Conservation (phyloP, 73 alveolate genomes). For the Blepharisma japonicum region DNA sequence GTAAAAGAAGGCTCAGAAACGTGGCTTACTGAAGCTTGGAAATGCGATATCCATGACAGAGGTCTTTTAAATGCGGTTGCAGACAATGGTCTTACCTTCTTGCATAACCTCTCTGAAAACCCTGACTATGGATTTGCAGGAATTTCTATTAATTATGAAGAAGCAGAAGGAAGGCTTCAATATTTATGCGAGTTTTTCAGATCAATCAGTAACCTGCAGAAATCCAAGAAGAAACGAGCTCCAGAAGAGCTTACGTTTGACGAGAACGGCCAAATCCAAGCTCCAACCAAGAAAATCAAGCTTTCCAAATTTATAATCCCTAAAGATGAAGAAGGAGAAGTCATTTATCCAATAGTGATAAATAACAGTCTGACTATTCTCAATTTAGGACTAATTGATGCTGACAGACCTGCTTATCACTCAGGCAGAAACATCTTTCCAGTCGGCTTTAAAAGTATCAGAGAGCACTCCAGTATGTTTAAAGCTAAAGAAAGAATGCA, state of each 20-base stretch:
- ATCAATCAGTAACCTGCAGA: slow-evolving; percentile 49
- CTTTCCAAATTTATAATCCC: slow-evolving; percentile 54
- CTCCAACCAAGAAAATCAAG: slow-evolving; percentile 34
- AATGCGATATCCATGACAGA: slow-evolving; percentile 71
- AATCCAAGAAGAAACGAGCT: slow-evolving; percentile 39
- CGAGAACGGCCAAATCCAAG: slow-evolving; percentile 35
- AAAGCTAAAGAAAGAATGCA: slow-evolving; percentile 78
- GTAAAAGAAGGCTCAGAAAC: slow-evolving; percentile 44
- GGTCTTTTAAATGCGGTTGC: slow-evolving; percentile 64
- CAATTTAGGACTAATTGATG: slow-evolving; percentile 82
- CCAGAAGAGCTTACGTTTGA: slow-evolving; percentile 41
- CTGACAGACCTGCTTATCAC: slow-evolving; percentile 76
- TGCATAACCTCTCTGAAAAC: slow-evolving; percentile 47
- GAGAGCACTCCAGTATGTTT: slow-evolving; percentile 88
- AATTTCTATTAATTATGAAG: slow-evolving; percentile 51
- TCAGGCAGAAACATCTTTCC: slow-evolving; percentile 93
- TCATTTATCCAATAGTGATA: slow-evolving; percentile 85
- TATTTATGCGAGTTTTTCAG: slow-evolving; percentile 74
- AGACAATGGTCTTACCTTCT: slow-evolving; percentile 75
- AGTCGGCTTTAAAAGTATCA: slow-evolving; percentile 83
- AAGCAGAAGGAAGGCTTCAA: slow-evolving; percentile 68
- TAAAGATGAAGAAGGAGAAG: slow-evolving; percentile 76
- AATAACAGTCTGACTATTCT: slow-evolving; percentile 74
- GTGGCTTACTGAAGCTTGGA: slow-evolving; percentile 59
- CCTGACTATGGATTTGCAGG: slow-evolving; percentile 59